Conservation (phyloP, 108 stramenopile species). For the Cyclotella choctawhatcheeana region DNA sequence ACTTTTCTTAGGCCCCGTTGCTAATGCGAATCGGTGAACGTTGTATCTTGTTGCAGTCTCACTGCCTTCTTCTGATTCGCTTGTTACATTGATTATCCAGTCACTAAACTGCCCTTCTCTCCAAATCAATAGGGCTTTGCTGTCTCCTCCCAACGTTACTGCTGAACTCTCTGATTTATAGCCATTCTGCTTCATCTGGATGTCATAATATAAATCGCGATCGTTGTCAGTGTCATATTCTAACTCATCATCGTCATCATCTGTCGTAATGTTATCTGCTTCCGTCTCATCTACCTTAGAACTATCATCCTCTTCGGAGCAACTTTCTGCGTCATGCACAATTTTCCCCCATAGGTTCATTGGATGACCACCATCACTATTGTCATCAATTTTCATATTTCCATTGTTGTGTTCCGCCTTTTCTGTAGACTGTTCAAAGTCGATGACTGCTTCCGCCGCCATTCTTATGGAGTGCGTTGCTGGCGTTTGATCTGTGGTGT, state of each 20-base stretch:
- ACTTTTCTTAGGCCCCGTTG: slow-evolving; percentile 44
- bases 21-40: slow-evolving; percentile 37
- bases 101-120: slow-evolving; percentile 50
- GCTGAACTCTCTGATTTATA: neutral
- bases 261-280: too few relatives aligned
- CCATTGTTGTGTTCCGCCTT: too few relatives aligned
- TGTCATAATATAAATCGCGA: neutral
- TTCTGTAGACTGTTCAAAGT: too few relatives aligned
- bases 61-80: neutral
- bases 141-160: slow-evolving; percentile 4
- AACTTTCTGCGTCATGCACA: neutral
- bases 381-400: too few relatives aligned
- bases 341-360: too few relatives aligned
- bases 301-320: neutral
- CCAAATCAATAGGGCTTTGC: slow-evolving; percentile 35
- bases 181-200: neutral
- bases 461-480: too few relatives aligned
- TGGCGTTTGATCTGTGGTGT: too few relatives aligned
- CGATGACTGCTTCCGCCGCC: too few relatives aligned
- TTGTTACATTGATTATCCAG: slow-evolving; percentile 42
- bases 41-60: slow-evolving; percentile 18
- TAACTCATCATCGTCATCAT: neutral
- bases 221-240: neutral
- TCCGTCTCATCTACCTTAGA: too few relatives aligned
- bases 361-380: too few relatives aligned